Conservation (phyloP, 1,284 basidiomycete species). For the Phylloboletellus chloephorus region DNA sequence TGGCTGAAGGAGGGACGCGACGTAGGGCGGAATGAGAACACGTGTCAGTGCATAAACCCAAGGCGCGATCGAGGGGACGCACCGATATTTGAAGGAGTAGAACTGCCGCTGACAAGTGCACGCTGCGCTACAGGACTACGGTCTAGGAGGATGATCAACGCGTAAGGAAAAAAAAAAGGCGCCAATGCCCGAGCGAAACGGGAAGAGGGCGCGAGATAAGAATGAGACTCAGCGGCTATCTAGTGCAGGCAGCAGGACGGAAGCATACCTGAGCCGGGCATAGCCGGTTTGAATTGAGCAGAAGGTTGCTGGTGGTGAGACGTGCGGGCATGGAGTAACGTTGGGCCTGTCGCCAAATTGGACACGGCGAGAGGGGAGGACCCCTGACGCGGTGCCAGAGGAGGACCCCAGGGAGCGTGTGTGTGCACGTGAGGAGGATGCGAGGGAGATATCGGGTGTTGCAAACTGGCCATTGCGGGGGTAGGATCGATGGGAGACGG, state of each 20-base stretch:
- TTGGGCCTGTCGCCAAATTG: slow-evolving; percentile 21
- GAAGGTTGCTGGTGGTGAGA: slow-evolving; percentile 27
- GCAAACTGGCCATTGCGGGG: slow-evolving; percentile 31
- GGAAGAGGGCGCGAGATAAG: background rate
- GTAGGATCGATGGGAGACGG: slow-evolving; percentile 22
- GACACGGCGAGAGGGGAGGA: slow-evolving; percentile 28
- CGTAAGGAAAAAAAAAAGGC: slow-evolving; percentile 13
- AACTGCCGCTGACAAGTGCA: slow-evolving; percentile 23
- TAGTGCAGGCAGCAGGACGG: background rate
- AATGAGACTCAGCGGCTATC: slow-evolving; percentile 13
- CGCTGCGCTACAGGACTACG: slow-evolving; percentile 29
- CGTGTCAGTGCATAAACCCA: slow-evolving; percentile 1
- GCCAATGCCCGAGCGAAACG: background rate
- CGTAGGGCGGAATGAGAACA: slow-evolving; percentile 2
- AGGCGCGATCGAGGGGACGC: slow-evolving; percentile 6
- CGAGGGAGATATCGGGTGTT: slow-evolving; percentile 26
- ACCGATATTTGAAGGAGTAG: slow-evolving; percentile 26
- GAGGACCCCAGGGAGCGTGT: slow-evolving; percentile 30
- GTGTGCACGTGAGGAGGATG: slow-evolving; percentile 29
- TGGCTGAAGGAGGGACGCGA: slow-evolving; percentile 11
- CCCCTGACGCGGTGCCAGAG: slow-evolving; percentile 26
- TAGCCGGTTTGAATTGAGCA: slow-evolving; percentile 30
- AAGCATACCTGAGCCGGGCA: slow-evolving; percentile 28
- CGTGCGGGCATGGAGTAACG: slow-evolving; percentile 26
- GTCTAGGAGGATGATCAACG: slow-evolving; percentile 10